Evolutionary conservation across 768 basidiomycete genomes (phyloP).

Genomic region (Lactifluus rugatus): DNA sequence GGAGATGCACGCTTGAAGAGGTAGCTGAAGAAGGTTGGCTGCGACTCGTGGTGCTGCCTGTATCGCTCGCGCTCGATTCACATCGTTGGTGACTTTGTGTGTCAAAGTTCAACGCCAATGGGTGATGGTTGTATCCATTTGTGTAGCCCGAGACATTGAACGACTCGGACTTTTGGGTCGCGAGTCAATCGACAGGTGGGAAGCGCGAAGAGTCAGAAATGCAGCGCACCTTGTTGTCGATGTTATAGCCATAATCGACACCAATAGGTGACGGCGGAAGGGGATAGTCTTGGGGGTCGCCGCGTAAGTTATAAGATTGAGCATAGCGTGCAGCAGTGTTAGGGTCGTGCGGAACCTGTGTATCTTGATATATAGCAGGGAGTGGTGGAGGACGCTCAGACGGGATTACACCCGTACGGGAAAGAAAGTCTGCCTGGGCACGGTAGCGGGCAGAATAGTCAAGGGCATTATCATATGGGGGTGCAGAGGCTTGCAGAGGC

Average conservation of each 20-base stretch:
- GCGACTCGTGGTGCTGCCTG: conserved; percentile 33
- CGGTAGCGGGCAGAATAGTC: conserved; percentile 43
- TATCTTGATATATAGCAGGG: conserved; percentile 16
- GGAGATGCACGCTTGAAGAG: conserved; percentile 45
- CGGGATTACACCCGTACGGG: conserved; percentile 27
- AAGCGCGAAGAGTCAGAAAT: background rate
- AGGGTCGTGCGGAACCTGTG: conserved; percentile 13
- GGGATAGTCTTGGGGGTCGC: conserved; percentile 11
- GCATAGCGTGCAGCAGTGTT: conserved; percentile 3
- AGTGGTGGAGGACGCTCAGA: conserved; percentile 9
- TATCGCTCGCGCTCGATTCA: conserved; percentile 32
- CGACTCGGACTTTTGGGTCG: conserved; percentile 1
- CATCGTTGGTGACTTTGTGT: conserved; percentile 19
- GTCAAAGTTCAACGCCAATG: conserved; percentile 20
- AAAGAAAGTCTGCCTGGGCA: conserved; percentile 36
- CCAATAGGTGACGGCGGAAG: conserved; percentile 9
- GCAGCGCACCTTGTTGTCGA: conserved; percentile 17
- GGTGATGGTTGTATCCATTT: conserved; percentile 7
- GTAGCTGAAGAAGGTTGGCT: conserved; percentile 46
- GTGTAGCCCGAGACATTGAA: background rate
- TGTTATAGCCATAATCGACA: conserved; percentile 14
- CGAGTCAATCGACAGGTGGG: conserved; percentile 5
- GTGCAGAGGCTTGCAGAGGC: background rate
- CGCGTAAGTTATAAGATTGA: conserved; percentile 4
- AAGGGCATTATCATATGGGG: conserved; percentile 15